Conservation (phyloP, 116 monocot species). For the Cymodocea nodosa region DNA sequence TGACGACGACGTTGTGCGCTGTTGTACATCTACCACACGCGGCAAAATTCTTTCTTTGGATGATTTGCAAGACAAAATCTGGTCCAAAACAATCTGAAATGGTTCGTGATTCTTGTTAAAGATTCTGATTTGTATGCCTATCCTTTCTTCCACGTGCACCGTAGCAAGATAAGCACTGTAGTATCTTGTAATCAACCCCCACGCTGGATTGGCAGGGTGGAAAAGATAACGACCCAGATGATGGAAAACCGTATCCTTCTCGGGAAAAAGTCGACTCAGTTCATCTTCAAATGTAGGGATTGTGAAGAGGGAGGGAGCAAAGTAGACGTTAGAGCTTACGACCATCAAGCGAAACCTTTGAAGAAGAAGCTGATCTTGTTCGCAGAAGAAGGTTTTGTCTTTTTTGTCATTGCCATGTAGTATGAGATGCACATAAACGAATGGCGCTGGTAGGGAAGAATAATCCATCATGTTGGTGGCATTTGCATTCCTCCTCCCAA, state of each 20-base stretch:
- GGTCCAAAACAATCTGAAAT: slow-evolving; percentile 17
- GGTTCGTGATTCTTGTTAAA: slow-evolving; percentile 15
- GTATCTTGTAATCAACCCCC: slow-evolving; percentile 30
- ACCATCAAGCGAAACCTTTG: slow-evolving; percentile 26
- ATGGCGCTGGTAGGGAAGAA: no score
- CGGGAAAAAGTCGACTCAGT: no score
- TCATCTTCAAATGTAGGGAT: slow-evolving; percentile 20
- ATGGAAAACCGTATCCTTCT: no score
- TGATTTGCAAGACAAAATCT: slow-evolving; percentile 16
- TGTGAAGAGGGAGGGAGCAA: slow-evolving; percentile 17
- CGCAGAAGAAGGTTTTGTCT: slow-evolving; percentile 25
- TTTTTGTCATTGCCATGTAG: no score
- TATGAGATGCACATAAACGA: no score
- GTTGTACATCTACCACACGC: slow-evolving; percentile 6
- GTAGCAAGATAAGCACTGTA: slow-evolving; percentile 19
- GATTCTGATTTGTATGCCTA: slow-evolving; percentile 26
- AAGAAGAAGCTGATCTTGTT: slow-evolving; percentile 19
- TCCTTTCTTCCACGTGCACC: slow-evolving; percentile 5
- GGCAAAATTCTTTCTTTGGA: slow-evolving; percentile 19
- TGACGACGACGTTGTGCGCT: neutral
- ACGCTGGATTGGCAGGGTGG: no score
- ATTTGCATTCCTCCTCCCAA: no score
- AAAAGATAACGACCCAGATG: no score
- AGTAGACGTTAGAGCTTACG: slow-evolving; percentile 21
- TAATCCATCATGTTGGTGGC: neutral